Percentiles rank a stretch among this genome's conserved stretches.
These are phyloP conservation scores for Nematodospora anomalae DNA, from an alignment of 1,139 yeast species.

Conservation along the genomic window DNA sequence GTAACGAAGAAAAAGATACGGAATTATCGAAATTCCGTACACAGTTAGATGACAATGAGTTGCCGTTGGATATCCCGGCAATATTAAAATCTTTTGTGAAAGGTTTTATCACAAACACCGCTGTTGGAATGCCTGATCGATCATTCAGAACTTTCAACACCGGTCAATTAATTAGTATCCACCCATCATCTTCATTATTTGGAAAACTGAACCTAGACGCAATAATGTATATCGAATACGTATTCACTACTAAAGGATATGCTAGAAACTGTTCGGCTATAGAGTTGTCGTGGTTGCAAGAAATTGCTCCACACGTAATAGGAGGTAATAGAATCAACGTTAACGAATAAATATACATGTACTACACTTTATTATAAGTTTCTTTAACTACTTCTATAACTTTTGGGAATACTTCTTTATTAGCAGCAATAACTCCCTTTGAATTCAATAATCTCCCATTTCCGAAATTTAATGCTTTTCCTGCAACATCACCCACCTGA, in stretches of 20 bases:
- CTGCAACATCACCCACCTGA: slow-evolving; percentile 77
- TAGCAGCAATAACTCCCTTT: slow-evolving; percentile 92
- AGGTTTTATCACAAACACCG: slow-evolving; percentile 84
- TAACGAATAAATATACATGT: slow-evolving; percentile 9
- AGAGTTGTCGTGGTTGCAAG: slow-evolving; percentile 83
- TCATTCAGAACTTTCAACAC: slow-evolving; percentile 82
- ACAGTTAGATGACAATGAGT: slow-evolving; percentile 26
- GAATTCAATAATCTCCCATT: slow-evolving; percentile 77
- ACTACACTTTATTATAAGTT: slow-evolving; percentile 47
- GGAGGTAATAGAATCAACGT: slow-evolving; percentile 39
- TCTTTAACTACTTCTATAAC: slow-evolving; percentile 43
- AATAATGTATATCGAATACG: slow-evolving; percentile 92
- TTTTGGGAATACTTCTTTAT: slow-evolving; percentile 54
- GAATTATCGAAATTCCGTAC: slow-evolving; percentile 27
- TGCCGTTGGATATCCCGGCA: slow-evolving; percentile 51
- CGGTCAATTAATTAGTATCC: slow-evolving; percentile 81
- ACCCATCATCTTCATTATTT: slow-evolving; percentile 88
- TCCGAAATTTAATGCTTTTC: slow-evolving; percentile 79
- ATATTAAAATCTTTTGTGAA: slow-evolving; percentile 75
- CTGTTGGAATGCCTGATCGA: slow-evolving; percentile 93
- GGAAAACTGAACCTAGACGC: slow-evolving; percentile 79
- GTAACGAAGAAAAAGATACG: slow-evolving; percentile 27
- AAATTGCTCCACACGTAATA: slow-evolving; percentile 69
- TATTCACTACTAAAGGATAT: slow-evolving; percentile 88
- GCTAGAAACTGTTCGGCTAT: slow-evolving; percentile 88